Percentiles rank a stretch among this genome's conserved stretches.
Evolutionary conservation across 2,329 filamentous ascomycete genomes (phyloP).

Genomic region (Plenodomus lindquistii): DNA sequence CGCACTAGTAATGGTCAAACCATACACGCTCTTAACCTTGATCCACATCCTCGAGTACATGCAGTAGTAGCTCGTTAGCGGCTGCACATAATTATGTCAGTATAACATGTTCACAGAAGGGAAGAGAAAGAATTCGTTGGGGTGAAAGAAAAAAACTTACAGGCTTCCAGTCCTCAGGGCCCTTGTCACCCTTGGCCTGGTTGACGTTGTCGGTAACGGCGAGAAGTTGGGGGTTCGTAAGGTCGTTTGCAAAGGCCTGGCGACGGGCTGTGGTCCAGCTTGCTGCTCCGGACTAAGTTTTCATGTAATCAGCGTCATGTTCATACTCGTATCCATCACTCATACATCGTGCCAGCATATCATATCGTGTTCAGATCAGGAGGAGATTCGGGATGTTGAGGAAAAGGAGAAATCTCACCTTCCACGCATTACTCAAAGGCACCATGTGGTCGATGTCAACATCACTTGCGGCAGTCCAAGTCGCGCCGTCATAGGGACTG

Average conservation of each 20-base stretch:
- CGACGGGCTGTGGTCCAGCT: slow-evolving; percentile 71
- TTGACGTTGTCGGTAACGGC: slow-evolving; percentile 81
- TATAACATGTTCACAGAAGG: too few relatives aligned
- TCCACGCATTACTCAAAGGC: slow-evolving; percentile 79
- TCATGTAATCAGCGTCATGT: too few relatives aligned
- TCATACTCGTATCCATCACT: too few relatives aligned
- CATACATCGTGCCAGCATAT: too few relatives aligned
- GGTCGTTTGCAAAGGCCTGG: slow-evolving; percentile 74
- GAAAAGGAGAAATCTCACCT: slow-evolving; percentile 49
- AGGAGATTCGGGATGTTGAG: too few relatives aligned
- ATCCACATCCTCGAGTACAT: slow-evolving; percentile 78
- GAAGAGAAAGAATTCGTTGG: too few relatives aligned
- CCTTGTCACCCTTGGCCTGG: slow-evolving; percentile 70
- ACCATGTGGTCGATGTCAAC: slow-evolving; percentile 86
- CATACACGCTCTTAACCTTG: slow-evolving; percentile 74
- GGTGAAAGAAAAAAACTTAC: background rate
- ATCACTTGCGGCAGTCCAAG: slow-evolving; percentile 69
- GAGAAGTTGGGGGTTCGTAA: slow-evolving; percentile 74
- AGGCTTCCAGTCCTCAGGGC: slow-evolving; percentile 78
- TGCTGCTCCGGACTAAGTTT: slow-evolving; percentile 70
- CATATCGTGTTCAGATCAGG: too few relatives aligned
- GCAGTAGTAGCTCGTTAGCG: slow-evolving; percentile 67
- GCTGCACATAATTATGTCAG: background rate
- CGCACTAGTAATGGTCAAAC: slow-evolving; percentile 67
- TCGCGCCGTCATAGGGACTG: slow-evolving; percentile 73